These are phyloP conservation scores for Alternaria sp. DNA, from an alignment of 2,329 filamentous ascomycete species.

Conservation along the genomic window DNA sequence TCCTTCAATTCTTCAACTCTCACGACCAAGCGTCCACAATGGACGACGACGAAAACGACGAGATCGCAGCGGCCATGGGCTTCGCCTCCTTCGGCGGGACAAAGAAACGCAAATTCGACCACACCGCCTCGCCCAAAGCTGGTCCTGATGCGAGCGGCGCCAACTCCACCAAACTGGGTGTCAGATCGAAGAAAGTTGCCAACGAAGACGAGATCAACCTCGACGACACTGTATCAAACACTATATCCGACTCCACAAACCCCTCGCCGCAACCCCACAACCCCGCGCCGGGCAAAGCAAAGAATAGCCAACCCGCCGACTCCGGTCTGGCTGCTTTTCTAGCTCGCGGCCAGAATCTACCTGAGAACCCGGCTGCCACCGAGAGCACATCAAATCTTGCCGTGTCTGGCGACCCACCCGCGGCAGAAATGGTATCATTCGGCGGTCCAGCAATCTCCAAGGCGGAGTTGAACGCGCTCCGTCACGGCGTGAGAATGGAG, in stretches of 20 bases:
- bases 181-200: slow-evolving; percentile 37
- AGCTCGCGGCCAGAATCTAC: slow-evolving; percentile 34
- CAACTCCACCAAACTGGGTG: slow-evolving; percentile 47
- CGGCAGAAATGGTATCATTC: slow-evolving; percentile 32
- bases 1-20: fast-evolving
- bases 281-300: neutral
- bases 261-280: slow-evolving; percentile 1
- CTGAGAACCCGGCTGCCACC: slow-evolving; percentile 22
- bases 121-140: slow-evolving; percentile 58
- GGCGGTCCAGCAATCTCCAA: slow-evolving; percentile 36
- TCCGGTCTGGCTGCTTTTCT: slow-evolving; percentile 43
- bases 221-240: neutral
- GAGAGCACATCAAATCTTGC: neutral
- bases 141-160: slow-evolving; percentile 38
- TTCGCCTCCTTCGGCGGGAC: slow-evolving; percentile 73
- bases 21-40: slow-evolving; percentile 15
- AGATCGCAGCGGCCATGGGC: slow-evolving; percentile 72
- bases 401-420: slow-evolving; percentile 3
- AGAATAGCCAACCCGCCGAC: slow-evolving; percentile 19
- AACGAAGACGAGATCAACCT: neutral
- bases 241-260: neutral
- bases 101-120: slow-evolving; percentile 73
- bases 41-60: slow-evolving; percentile 57
- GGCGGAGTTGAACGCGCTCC: slow-evolving; percentile 45
- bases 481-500: slow-evolving; percentile 51